phyloP scores from a whole-genome alignment of 2,329 filamentous ascomycete genomes.

The Bipolaris bicolor region DNA sequence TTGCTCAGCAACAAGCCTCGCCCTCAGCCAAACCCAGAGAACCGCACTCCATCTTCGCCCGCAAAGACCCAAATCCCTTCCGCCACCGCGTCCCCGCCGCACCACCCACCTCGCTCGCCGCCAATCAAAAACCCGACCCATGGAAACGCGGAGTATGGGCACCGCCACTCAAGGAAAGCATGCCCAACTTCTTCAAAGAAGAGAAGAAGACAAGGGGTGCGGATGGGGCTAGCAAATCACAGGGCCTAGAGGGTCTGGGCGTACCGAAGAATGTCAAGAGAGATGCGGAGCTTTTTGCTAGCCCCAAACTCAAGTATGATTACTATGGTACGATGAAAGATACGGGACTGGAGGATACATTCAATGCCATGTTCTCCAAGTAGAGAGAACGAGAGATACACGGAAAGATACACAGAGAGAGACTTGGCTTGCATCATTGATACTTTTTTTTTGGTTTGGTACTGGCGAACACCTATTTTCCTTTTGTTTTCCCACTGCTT shows the following conservation, averaged over 20 bases:
- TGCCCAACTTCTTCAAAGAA: conserved; percentile 60
- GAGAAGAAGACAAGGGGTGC: conserved; percentile 31
- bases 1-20: neutral
- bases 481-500: neutral
- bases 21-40: conserved; percentile 15
- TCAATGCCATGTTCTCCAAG: conserved; percentile 42
- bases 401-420: neutral
- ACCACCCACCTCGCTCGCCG: conserved; percentile 59
- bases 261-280: conserved; percentile 37
- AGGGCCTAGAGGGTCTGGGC: conserved; percentile 29
- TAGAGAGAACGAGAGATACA: conserved; percentile 6
- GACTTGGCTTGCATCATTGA: neutral
- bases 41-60: conserved; percentile 32
- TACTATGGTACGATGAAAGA: conserved; percentile 38
- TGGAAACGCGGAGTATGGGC: conserved; percentile 54
- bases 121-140: conserved; percentile 67
- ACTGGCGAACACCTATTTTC: too few species aligned
- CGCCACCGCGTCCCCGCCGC: conserved; percentile 73
- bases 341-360: conserved; percentile 43
- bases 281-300: conserved; percentile 39
- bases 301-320: conserved; percentile 45
- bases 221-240: conserved; percentile 13
- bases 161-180: conserved; percentile 59
- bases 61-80: conserved; percentile 61
- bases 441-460: neutral